Evolutionary conservation across 2,329 filamentous ascomycete genomes (phyloP), one percentile per base, ranked within the genome.

Genomic region (Acrodontium crateriforme): DNA sequence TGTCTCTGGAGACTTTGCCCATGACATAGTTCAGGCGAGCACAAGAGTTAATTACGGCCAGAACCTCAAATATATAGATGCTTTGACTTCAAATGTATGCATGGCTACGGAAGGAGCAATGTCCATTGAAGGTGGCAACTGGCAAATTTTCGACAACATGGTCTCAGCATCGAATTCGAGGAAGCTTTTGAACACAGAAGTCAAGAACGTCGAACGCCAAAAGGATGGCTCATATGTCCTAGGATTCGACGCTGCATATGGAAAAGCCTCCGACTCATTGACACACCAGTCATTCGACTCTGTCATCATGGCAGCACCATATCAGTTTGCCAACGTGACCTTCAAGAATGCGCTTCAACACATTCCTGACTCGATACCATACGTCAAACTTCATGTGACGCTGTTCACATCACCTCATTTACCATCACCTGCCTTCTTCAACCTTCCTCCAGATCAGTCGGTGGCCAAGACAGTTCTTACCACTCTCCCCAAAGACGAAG

Each of bases 31-130:
- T 15, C 87, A 95, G 55, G 82, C 87, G 2, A 79, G 75, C 32
- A 94, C 89, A 1, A 69, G 89, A 12, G 87, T 94, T 38, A 95
- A 95, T 54, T 98, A 94, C 55, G 89, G 80, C 1, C 82, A 85
- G 26, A 94, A 95, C 42, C 55, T 95, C 9, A 69, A 63, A n/a
- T 61, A 73, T 18, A 89, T 95, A 25, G 85, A 95, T 46, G 89
- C 83, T 0, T 58, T 98, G 1, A 83, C 91, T 45, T 74, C 85
- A 1, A 83, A 94, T 78, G 78, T 91, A 2, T 87, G 84, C 23
- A 82, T 95, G 73, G 80, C 85, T 2, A 79, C 84, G 0, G 77
- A 87, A 28, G 84, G 83, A 5, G 82, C 85, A 1, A 71, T 84
- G 50, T 64, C 78, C 11, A 69, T 95, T 1, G 55, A 69, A 9